Conservation (phyloP, 2,329 filamentous ascomycete species). For the Aspergillus carbonarius region DNA sequence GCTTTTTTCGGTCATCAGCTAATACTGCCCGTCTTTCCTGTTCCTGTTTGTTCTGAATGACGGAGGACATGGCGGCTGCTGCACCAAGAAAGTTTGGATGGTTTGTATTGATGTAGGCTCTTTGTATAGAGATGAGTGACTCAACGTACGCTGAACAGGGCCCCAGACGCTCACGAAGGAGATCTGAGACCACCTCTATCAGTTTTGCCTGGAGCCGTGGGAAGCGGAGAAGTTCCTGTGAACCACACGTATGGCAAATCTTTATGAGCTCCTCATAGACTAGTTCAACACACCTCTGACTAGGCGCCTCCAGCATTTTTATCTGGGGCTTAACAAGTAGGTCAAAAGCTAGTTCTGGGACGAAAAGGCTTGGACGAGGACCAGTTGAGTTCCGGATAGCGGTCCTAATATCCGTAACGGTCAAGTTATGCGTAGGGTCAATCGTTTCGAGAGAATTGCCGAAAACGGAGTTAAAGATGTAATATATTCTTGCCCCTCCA, state of each 20-base stretch:
- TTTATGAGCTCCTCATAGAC: constrained; percentile 99
- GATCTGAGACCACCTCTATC: constrained; percentile 95
- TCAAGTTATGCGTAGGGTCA: constrained; percentile 92
- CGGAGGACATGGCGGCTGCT: constrained; percentile 94
- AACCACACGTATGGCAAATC: constrained; percentile 98
- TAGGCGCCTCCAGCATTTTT: constrained; percentile 90
- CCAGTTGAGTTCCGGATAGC: constrained; percentile 98
- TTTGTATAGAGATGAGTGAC: constrained; percentile 93
- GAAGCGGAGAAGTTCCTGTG: constrained; percentile 86
- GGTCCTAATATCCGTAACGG: constrained; percentile 90
- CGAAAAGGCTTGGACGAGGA: constrained; percentile 90
- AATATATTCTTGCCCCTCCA: constrained; percentile 92
- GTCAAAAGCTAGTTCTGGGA: constrained; percentile 96
- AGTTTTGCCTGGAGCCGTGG: constrained; percentile 93
- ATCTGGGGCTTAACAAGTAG: constrained; percentile 97
- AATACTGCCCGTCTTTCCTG: constrained; percentile 78
- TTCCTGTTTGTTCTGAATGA: constrained; percentile 92
- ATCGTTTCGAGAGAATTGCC: constrained; percentile 95
- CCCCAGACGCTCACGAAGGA: constrained; percentile 86
- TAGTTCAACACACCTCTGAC: constrained; percentile 93
- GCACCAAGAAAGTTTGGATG: constrained; percentile 98
- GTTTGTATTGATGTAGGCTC: constrained; percentile 99
- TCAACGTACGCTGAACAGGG: constrained; percentile 90
- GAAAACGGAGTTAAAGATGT: constrained; percentile 99
- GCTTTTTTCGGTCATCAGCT: constrained; percentile 80